phyloP scores from a whole-genome alignment of 768 basidiomycete genomes.

The Boletus subparvulus region DNA sequence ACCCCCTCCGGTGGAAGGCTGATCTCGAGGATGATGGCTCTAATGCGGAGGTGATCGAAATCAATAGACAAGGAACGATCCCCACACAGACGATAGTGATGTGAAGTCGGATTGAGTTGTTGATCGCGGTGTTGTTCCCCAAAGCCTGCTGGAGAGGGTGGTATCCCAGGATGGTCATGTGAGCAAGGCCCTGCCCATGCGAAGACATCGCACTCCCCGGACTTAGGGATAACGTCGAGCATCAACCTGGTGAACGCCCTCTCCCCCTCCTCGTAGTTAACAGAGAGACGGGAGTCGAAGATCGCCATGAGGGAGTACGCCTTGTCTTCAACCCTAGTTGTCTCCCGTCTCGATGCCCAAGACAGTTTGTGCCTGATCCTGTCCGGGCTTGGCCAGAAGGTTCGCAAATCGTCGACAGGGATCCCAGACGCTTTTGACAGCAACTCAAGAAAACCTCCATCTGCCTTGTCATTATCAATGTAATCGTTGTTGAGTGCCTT shows the following conservation, averaged over 20 bases:
- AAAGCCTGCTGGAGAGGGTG: conserved; percentile 16
- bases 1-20: not conserved
- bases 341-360: conserved; percentile 19
- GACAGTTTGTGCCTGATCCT: conserved; percentile 19
- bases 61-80: conserved; percentile 18
- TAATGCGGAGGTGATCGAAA: conserved; percentile 4
- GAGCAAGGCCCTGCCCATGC: conserved; percentile 23
- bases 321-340: conserved; percentile 11
- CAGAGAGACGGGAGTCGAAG: conserved; percentile 11
- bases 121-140: not conserved
- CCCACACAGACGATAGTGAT: conserved; percentile 22
- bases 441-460: conserved; percentile 6
- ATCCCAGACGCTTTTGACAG: conserved; percentile 17
- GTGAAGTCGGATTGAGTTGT: not conserved
- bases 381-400: conserved; percentile 19
- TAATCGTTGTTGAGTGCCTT: conserved; percentile 13
- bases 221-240: conserved; percentile 12
- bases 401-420: conserved; percentile 12
- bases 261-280: conserved; percentile 14
- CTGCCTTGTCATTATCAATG: conserved; percentile 26
- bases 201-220: conserved; percentile 22
- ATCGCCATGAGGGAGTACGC: conserved; percentile 23
- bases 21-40: conserved; percentile 11
- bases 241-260: conserved; percentile 20
- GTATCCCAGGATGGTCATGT: conserved; percentile 5